Evolutionary conservation across 108 stramenopile species (phyloP).

Genomic region (Cafeteria roenbergensis): DNA sequence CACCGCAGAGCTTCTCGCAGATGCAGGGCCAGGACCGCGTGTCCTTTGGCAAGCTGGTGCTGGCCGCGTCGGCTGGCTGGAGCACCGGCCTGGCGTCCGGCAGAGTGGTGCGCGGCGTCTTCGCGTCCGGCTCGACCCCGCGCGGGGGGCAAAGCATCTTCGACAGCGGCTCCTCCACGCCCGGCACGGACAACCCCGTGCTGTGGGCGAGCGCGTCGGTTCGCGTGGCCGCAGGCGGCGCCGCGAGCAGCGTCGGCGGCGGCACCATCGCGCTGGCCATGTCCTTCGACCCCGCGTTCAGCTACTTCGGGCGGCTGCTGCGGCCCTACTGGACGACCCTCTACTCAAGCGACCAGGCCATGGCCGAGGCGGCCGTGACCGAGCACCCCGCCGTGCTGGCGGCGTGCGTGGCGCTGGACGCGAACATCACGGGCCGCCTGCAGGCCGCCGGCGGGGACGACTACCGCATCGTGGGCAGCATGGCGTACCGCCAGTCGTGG

Average conservation of each 20-base stretch:
- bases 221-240: neutral
- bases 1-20: neutral
- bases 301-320: slow-evolving; percentile 6
- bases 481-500: slow-evolving; percentile 11
- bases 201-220: neutral
- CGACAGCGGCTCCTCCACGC: too few relatives aligned
- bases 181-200: neutral
- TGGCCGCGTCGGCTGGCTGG: neutral
- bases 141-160: neutral
- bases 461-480: neutral
- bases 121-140: neutral
- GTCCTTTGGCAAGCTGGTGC: neutral
- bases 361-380: neutral
- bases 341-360: neutral
- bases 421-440: neutral
- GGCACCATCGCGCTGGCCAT: slow-evolving; percentile 6
- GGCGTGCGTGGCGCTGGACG: neutral
- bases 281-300: slow-evolving; percentile 1
- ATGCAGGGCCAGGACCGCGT: neutral
- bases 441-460: slow-evolving; percentile 5
- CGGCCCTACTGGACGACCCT: slow-evolving; percentile 1
- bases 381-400: neutral
- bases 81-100: too few relatives aligned
- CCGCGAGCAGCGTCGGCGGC: neutral
- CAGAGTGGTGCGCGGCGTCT: neutral